Evolutionary conservation across 768 basidiomycete species (phyloP).

Genomic region (Lactarius akahatsu): DNA sequence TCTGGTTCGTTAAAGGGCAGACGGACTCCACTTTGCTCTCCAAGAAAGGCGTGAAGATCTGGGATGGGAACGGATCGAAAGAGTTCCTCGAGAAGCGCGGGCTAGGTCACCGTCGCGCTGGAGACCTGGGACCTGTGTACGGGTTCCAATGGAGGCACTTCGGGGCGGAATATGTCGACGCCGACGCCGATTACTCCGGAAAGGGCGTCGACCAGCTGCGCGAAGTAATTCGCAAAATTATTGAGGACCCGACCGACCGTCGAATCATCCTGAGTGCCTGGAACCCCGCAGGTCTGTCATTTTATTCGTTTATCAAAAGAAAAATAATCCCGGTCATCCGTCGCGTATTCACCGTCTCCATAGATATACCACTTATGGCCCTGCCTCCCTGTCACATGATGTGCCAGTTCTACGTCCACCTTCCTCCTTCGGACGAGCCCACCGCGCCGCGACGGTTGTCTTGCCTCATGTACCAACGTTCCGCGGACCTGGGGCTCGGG

Average conservation of each 20-base stretch:
- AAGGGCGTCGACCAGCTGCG: conserved; percentile 90
- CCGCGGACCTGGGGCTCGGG: conserved; percentile 94
- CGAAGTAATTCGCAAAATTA: conserved; percentile 90
- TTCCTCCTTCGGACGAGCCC: conserved; percentile 56
- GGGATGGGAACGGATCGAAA: conserved; percentile 94
- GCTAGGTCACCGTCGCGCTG: conserved; percentile 78
- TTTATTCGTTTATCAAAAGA: not conserved
- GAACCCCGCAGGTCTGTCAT: conserved; percentile 89
- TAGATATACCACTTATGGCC: conserved; percentile 93
- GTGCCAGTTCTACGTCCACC: conserved; percentile 97
- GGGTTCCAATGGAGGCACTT: conserved; percentile 98
- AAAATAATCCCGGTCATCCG: not conserved
- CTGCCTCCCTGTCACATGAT: conserved; percentile 98
- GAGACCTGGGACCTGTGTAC: conserved; percentile 95
- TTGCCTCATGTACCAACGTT: conserved; percentile 97
- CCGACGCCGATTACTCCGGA: conserved; percentile 72
- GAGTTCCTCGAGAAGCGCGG: conserved; percentile 85
- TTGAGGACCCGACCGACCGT: conserved; percentile 87
- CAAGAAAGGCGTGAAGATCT: conserved; percentile 87
- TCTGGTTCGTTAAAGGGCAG: conserved; percentile 88
- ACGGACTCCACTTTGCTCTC: conserved; percentile 80
- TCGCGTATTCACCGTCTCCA: not conserved
- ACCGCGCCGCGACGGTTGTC: conserved; percentile 68
- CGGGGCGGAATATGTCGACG: conserved; percentile 77
- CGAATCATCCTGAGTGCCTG: conserved; percentile 94